These are phyloP conservation scores for Alloteropsis semialata DNA, from an alignment of 176 grass and related monocot species.

Conservation along the genomic window DNA sequence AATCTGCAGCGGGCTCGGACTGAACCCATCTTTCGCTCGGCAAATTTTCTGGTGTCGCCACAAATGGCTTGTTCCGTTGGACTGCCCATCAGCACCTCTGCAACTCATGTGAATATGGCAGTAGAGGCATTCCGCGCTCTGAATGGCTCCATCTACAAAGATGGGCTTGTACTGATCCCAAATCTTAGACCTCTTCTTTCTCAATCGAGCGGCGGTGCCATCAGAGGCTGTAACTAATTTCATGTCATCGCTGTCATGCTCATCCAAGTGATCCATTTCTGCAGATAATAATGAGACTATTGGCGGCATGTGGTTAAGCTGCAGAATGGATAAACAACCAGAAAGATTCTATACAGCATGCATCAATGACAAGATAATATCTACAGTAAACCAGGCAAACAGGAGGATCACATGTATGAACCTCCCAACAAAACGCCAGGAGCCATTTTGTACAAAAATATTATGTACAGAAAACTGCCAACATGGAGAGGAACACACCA, in stretches of 20 bases:
- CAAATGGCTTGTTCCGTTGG: conserved; percentile 56
- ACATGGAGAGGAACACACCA: not conserved
- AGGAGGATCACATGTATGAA: not conserved
- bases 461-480: not conserved
- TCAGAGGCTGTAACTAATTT: conserved; percentile 17
- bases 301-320: not conserved
- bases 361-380: not conserved
- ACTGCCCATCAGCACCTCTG: conserved; percentile 46
- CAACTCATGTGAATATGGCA: conserved; percentile 49
- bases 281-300: not conserved
- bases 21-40: conserved; percentile 31
- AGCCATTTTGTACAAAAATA: not conserved
- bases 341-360: not conserved
- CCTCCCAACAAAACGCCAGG: not conserved
- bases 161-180: conserved; percentile 52
- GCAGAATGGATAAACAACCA: not conserved
- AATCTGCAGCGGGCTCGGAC: conserved; percentile 11
- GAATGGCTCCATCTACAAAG: conserved; percentile 36
- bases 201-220: not conserved
- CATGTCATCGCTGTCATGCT: conserved; percentile 34
- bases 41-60: conserved; percentile 60
- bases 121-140: conserved; percentile 42
- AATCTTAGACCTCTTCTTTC: conserved; percentile 49
- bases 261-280: conserved; percentile 47
- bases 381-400: not conserved